Conservation (phyloP, 139 green algal genomes). For the Zygnema circumcarinatum region DNA sequence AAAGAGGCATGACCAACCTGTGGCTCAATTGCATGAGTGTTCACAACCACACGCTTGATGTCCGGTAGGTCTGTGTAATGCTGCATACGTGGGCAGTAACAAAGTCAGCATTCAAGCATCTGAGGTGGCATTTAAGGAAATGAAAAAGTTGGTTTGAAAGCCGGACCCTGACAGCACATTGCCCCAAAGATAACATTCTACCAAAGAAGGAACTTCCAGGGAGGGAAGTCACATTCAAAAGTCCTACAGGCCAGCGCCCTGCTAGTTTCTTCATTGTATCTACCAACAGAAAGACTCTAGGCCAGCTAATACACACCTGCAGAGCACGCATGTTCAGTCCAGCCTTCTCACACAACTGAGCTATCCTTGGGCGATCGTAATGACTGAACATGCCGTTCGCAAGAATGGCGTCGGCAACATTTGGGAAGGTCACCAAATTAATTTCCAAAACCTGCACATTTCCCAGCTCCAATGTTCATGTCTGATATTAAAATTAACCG, state of each 20-base stretch:
- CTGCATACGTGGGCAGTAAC: conserved; percentile 63
- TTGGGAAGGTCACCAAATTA: conserved; percentile 97
- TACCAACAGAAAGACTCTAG: background rate
- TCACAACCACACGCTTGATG: conserved; percentile 95
- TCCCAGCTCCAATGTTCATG: background rate
- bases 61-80: conserved; percentile 98
- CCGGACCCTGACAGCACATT: background rate
- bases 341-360: conserved; percentile 98
- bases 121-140: background rate
- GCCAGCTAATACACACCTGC: conserved; percentile 31
- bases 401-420: conserved; percentile 97
- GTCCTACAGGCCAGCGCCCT: too few species aligned
- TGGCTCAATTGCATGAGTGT: conserved; percentile 96
- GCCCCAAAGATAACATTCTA: background rate
- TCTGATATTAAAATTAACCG: too few species aligned
- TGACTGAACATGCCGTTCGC: conserved; percentile 90
- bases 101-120: background rate
- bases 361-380: conserved; percentile 95
- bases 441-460: conserved; percentile 89
- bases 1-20: conserved; percentile 61
- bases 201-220: background rate
- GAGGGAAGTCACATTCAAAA: background rate
- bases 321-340: conserved; percentile 98
- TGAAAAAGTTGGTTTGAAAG: background rate
- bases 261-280: too few species aligned